Evolutionary conservation across 768 basidiomycete species (phyloP), one percentile per base, ranked within the genome.

Genomic region (Suillus cothurnatus): DNA sequence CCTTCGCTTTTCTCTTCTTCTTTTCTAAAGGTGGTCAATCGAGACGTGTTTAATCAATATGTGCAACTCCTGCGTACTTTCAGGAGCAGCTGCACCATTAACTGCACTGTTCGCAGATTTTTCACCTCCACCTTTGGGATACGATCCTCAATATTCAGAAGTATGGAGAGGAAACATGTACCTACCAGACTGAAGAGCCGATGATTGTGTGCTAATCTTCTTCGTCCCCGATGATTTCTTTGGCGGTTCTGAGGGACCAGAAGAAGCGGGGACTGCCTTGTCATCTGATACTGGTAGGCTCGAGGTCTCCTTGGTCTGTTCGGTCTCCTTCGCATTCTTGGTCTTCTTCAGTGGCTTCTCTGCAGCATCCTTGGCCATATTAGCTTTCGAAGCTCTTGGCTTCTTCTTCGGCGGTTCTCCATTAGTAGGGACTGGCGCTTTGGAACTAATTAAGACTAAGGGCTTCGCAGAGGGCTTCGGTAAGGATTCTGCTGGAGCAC

Each of bases 331-430:
- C 28, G 53, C 15, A 49, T 43, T 69, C 62, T 8, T 65, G 26
- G 23, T 53, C 56, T 61, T 71, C 50, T 63, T 72, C 38, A 26
- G 52, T 41, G 28, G 26, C 19, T 23, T 59, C 26, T 41, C 62
- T 21, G 19, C 26, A 28, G n/a, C 32, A 32, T 49, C 63, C 49
- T 62, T 60, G 31, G 32, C 31, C 43, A 32, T 61, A 26, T 34
- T 60, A 31, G 61, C 21, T 43, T 66, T 58, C 9, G 23, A 9
- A 11, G 5, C 0, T 39, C 28, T 58, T 26, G 9, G 8, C 26
- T 74, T 70, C 39, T 61, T 66, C 41, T 11, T 52, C 14, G 63
- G 50, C 26, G 64, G 28, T 57, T 64, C 68, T 21, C 31, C 31
- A 28, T 9, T 43, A 9, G 57, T 64, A 8, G 63, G 17, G 21